These are phyloP conservation scores for Rhizopogon vinicolor DNA, from an alignment of 768 basidiomycete species.

Conservation along the genomic window DNA sequence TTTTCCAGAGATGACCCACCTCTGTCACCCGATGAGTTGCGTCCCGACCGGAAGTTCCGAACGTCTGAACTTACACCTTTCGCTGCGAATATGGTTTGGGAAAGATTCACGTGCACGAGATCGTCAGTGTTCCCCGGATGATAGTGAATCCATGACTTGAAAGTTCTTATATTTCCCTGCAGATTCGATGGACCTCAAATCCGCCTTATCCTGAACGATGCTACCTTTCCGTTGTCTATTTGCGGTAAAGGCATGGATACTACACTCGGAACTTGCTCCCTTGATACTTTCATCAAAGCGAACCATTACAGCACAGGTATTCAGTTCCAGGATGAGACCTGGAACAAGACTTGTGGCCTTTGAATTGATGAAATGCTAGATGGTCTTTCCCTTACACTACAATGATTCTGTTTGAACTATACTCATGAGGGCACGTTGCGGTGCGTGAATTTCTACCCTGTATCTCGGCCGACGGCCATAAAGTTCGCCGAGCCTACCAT, in stretches of 20 bases:
- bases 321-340: conserved; percentile 26
- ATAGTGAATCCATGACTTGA: background rate
- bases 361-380: background rate
- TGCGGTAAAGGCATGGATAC: conserved; percentile 27
- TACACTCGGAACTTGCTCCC: conserved; percentile 32
- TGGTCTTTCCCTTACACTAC: background rate
- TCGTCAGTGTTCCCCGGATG: conserved; percentile 17
- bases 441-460: no score
- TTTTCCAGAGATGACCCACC: conserved; percentile 26
- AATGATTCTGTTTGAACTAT: no score
- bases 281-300: conserved; percentile 28
- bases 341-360: conserved; percentile 33
- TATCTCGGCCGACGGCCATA: no score
- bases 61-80: conserved; percentile 40
- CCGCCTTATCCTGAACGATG: conserved; percentile 37
- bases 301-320: conserved; percentile 22
- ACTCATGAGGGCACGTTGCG: no score
- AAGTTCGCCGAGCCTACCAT: no score
- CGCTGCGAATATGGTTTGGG: conserved; percentile 40
- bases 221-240: conserved; percentile 33
- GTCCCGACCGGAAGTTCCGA: conserved; percentile 28
- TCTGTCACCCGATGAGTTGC: conserved; percentile 23
- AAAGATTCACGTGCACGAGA: conserved; percentile 32
- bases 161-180: conserved; percentile 1
- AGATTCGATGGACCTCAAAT: conserved; percentile 33